These are phyloP conservation scores for Vitis rupestris DNA, from an alignment of 164 flowering plant species.

Conservation along the genomic window DNA sequence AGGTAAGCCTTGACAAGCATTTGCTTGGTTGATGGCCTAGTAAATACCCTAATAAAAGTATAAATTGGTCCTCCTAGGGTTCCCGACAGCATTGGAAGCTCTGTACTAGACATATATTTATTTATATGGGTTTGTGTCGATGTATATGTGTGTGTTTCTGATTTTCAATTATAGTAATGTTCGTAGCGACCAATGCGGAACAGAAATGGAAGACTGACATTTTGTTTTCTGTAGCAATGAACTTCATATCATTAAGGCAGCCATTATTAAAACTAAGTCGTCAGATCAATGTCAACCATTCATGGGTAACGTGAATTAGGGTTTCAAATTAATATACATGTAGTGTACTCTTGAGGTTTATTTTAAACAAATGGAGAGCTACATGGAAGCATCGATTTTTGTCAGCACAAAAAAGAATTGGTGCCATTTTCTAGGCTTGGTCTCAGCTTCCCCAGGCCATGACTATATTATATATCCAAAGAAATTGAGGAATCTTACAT, in stretches of 20 bases:
- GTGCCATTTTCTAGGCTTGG: slow-evolving; percentile 1
- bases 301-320: slow-evolving; percentile 25
- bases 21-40: neutral
- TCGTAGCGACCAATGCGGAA: slow-evolving; percentile 28
- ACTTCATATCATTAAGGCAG: slow-evolving; percentile 17
- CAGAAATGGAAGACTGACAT: slow-evolving; percentile 37
- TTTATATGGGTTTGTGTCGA: neutral
- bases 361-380: slow-evolving; percentile 2
- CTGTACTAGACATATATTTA: slow-evolving; percentile 3
- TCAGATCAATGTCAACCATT: slow-evolving; percentile 42
- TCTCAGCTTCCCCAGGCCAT: neutral
- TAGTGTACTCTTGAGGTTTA: slow-evolving; percentile 1
- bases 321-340: slow-evolving; percentile 8
- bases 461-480: slow-evolving; percentile 6
- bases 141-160: slow-evolving; percentile 5
- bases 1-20: neutral
- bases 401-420: slow-evolving; percentile 6
- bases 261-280: slow-evolving; percentile 15
- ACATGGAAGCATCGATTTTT: slow-evolving; percentile 38
- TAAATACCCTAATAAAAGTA: neutral
- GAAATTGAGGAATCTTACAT: slow-evolving; percentile 21
- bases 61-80: slow-evolving; percentile 14
- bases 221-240: slow-evolving; percentile 25
- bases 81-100: slow-evolving; percentile 35
- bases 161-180: neutral